Base-by-base conservation (phyloP, 139 green algal genomes). In the Tetraselmis chui region DNA sequence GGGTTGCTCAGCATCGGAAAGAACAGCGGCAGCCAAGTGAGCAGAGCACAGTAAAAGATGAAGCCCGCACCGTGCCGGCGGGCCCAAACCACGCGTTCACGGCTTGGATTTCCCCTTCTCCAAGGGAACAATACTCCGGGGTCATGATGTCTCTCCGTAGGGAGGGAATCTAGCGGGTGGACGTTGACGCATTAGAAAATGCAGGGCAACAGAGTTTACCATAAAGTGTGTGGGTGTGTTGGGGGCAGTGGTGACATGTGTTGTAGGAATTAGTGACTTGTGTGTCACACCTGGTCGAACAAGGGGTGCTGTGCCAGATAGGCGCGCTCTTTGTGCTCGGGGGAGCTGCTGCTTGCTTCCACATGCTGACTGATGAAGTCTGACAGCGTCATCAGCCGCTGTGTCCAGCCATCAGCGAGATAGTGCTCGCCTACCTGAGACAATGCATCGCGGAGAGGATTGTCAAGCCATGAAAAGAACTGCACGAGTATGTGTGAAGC, bases 61-160 rank as follows among this genome's bases (percentile, higher is more conserved):
- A 59, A 28, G 45, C 74, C 74, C n/a, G 23, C 67, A 92, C 89
- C 28, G 95, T 98, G 27, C 90, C 94, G 0, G 89, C 81, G 1
- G 95, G 95, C 0, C 95, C 95, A 59, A 98, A 91, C 95, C 95
- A 98, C 0, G 94, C 95, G 84, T 98, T 98, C 28, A 96, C 85
- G 31, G 80, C 86, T 31, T 87, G 84, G 59, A 92, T 30, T 18
- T 89, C 86, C 0, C 84, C 88, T 26, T 89, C 31, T 1, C 86
- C 88, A 27, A 98, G 86, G 27, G 28, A 78, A 83, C 93, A 98
- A 86, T 98, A 98, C 30, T 95, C 91, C 0, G 95, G 95, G 2
- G 29, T 81, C 28, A 32, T 30, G 24, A 98, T 94, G 88, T 98
- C 95, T 2, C 59, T n/a, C 0, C 77, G 79, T 76, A 98, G 90